phyloP scores from a whole-genome alignment of 805 yeast genomes.

The Teunomyces atbi region DNA sequence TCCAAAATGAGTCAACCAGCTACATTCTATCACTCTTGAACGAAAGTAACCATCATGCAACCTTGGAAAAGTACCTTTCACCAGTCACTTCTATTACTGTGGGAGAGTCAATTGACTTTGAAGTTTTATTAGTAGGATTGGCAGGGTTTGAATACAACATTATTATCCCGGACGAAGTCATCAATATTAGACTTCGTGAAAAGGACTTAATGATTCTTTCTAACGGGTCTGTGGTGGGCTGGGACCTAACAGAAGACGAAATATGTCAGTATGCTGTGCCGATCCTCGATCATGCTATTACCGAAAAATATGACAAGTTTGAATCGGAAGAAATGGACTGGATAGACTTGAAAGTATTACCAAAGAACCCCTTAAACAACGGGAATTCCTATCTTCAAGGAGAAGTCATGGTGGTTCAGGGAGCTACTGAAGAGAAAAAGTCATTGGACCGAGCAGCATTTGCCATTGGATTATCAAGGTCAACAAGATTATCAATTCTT shows the following conservation, averaged over 20 bases:
- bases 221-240: constrained; percentile 79
- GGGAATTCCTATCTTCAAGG: constrained; percentile 51
- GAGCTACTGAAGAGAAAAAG: constrained; percentile 43
- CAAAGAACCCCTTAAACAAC: constrained; percentile 19
- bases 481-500: constrained; percentile 79
- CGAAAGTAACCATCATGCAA: constrained; percentile 14
- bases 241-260: constrained; percentile 69
- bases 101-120: constrained; percentile 69
- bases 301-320: constrained; percentile 34
- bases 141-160: constrained; percentile 22
- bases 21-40: constrained; percentile 25
- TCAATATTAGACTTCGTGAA: constrained; percentile 45
- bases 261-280: constrained; percentile 51
- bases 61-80: constrained; percentile 24
- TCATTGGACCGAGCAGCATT: constrained; percentile 82
- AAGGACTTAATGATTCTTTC: constrained; percentile 65
- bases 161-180: constrained; percentile 61
- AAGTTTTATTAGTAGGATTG: constrained; percentile 36
- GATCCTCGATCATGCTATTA: constrained; percentile 45
- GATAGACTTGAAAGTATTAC: constrained; percentile 43
- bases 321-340: constrained; percentile 91
- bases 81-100: constrained; percentile 71
- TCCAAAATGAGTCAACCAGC: constrained; percentile 21
- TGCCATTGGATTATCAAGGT: constrained; percentile 81
- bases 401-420: constrained; percentile 69